Conservation (phyloP, 2,329 filamentous ascomycete genomes). For the Neopestalotiopsis clavispora region DNA sequence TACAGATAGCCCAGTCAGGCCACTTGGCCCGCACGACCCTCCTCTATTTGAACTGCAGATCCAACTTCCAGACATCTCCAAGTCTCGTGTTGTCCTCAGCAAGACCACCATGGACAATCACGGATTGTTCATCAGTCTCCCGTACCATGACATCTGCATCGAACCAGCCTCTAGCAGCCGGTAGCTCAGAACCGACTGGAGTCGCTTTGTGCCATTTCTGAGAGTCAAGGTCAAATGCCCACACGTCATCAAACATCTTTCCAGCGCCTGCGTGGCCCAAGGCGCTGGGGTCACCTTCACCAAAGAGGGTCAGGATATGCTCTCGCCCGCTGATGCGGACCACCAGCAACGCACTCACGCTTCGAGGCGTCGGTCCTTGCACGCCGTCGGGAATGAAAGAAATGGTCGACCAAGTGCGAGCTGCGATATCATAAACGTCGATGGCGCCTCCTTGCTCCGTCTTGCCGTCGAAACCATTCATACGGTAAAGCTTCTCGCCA, state of each 20-base stretch:
- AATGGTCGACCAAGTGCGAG: slow-evolving; percentile 28
- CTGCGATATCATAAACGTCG: slow-evolving; percentile 47
- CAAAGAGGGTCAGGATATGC: neutral
- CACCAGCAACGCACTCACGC: neutral
- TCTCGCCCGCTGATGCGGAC: neutral
- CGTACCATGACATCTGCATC: neutral
- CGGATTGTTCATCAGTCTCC: neutral
- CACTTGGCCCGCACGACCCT: neutral
- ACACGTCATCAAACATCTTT: slow-evolving; percentile 1
- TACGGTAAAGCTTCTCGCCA: slow-evolving; percentile 54
- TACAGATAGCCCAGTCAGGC: no score
- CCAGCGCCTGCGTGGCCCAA: slow-evolving; percentile 1
- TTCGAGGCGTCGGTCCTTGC: neutral
- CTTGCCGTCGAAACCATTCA: slow-evolving; percentile 68
- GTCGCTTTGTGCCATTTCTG: neutral
- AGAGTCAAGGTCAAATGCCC: neutral
- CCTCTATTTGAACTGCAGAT: neutral
- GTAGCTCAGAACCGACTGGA: neutral
- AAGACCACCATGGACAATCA: neutral
- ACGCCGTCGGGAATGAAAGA: neutral
- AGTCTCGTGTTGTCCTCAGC: neutral
- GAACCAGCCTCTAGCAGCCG: slow-evolving; percentile 4
- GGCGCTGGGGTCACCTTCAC: neutral
- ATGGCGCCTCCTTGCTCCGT: slow-evolving; percentile 62
- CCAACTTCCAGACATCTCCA: slow-evolving; percentile 1